Percentiles rank a stretch among this genome's conserved stretches.
Evolutionary conservation across 108 stramenopile genomes (phyloP).

Genomic region (Mediolabrus comicus): DNA sequence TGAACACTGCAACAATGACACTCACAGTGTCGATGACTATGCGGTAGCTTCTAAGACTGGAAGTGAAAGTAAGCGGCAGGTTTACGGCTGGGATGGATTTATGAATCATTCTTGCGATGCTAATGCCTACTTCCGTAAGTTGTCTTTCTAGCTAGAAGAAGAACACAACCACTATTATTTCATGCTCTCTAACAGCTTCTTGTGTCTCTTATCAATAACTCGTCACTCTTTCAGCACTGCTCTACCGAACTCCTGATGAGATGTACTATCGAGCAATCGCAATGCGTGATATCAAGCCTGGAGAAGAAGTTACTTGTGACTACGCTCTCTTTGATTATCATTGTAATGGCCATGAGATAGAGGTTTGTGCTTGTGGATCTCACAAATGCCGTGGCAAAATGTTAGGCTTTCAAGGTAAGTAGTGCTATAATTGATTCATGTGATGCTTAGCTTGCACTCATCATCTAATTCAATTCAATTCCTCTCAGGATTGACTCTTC

Average conservation of each 20-base stretch:
- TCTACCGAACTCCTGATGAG: constrained; percentile 9
- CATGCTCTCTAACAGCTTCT: background rate
- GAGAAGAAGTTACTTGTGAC: constrained; percentile 41
- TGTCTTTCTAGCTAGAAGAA: no score
- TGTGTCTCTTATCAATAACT: background rate
- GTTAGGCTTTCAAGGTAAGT: constrained; percentile 33
- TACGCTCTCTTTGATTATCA: constrained; percentile 36
- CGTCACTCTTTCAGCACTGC: background rate
- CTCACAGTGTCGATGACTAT: constrained; percentile 18
- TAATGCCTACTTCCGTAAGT: constrained; percentile 19
- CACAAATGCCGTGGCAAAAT: constrained; percentile 29
- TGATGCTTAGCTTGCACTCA: background rate
- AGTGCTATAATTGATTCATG: background rate
- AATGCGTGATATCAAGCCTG: constrained; percentile 21
- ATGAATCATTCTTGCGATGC: constrained; percentile 43
- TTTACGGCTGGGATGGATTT: constrained; percentile 35
- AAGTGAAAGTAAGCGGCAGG: constrained; percentile 16
- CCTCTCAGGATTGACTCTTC: constrained; percentile 12
- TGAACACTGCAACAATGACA: constrained; percentile 12
- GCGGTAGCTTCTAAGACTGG: background rate
- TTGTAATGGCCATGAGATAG: constrained; percentile 35
- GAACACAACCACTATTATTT: no score
- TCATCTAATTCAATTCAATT: background rate
- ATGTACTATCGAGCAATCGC: constrained; percentile 35
- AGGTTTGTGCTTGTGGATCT: constrained; percentile 34